Evolutionary conservation across 202 grass and related monocot genomes (phyloP).

Genomic region (Elaeis oleifera): DNA sequence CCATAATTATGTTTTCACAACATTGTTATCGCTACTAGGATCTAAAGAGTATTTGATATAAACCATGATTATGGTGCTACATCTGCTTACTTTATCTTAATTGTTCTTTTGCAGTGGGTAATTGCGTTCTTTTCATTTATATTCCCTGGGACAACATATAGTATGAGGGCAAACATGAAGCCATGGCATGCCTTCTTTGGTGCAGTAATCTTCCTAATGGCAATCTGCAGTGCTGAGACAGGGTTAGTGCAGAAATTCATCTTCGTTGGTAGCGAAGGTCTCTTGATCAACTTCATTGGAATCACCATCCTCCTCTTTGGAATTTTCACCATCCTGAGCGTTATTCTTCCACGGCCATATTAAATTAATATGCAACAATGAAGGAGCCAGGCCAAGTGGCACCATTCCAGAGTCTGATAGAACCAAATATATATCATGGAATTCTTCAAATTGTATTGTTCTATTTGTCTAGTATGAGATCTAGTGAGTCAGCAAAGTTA

Average conservation of each 20-base stretch:
- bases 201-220: slow-evolving; percentile 44
- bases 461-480: too few relatives aligned
- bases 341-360: slow-evolving; percentile 23
- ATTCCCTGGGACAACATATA: slow-evolving; percentile 33
- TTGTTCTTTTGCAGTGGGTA: slow-evolving; percentile 25
- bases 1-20: too few relatives aligned
- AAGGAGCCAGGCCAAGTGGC: neutral
- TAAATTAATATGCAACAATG: neutral
- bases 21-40: too few relatives aligned
- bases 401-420: neutral
- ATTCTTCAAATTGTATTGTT: too few relatives aligned
- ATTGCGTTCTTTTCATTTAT: slow-evolving; percentile 39
- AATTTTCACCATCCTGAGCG: slow-evolving; percentile 15
- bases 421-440: neutral
- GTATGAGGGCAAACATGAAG: slow-evolving; percentile 40
- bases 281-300: slow-evolving; percentile 33
- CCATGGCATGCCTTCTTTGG: slow-evolving; percentile 55
- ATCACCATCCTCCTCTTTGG: slow-evolving; percentile 33
- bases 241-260: slow-evolving; percentile 22
- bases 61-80: too few relatives aligned
- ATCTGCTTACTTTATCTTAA: neutral
- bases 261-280: slow-evolving; percentile 16
- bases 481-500: too few relatives aligned
- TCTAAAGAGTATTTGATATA: too few relatives aligned
- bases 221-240: slow-evolving; percentile 32